Percentiles rank a stretch among this genome's conserved stretches.
These are phyloP conservation scores for Babesia caballi DNA, from an alignment of 169 alveolate species.

Conservation along the genomic window DNA sequence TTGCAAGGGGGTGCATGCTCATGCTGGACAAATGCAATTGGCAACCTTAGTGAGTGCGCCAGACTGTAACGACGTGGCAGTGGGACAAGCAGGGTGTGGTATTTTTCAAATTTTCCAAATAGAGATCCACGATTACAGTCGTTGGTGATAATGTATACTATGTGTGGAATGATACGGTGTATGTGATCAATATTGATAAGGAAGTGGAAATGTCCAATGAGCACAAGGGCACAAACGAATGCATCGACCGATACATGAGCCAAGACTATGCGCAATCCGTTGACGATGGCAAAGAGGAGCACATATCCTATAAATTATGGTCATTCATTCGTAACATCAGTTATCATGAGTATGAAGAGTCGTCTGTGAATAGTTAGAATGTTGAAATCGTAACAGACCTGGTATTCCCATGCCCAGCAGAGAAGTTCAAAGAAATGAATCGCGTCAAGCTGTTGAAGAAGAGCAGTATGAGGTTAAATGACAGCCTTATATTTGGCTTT, in stretches of 20 bases:
- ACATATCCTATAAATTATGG: no score
- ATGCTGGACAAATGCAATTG: slow-evolving; percentile 91
- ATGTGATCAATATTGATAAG: slow-evolving; percentile 36
- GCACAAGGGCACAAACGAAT: no score
- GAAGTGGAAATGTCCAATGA: no score
- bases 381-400: slow-evolving; percentile 15
- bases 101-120: slow-evolving; percentile 53
- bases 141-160: slow-evolving; percentile 38
- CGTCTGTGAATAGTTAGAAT: background rate
- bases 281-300: no score
- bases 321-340: no score
- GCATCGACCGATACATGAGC: no score
- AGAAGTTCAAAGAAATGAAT: slow-evolving; percentile 3
- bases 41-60: slow-evolving; percentile 89
- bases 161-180: slow-evolving; percentile 46
- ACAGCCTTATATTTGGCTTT: background rate
- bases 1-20: slow-evolving; percentile 84
- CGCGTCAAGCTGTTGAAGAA: background rate
- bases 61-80: slow-evolving; percentile 86
- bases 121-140: slow-evolving; percentile 44
- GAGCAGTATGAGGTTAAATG: slow-evolving; percentile 2
- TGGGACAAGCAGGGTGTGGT: slow-evolving; percentile 91
- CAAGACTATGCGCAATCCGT: no score
- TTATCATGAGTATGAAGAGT: no score
- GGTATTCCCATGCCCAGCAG: slow-evolving; percentile 54